phyloP scores from a whole-genome alignment of 345 rosid genomes.

The Lepidium africanum region DNA sequence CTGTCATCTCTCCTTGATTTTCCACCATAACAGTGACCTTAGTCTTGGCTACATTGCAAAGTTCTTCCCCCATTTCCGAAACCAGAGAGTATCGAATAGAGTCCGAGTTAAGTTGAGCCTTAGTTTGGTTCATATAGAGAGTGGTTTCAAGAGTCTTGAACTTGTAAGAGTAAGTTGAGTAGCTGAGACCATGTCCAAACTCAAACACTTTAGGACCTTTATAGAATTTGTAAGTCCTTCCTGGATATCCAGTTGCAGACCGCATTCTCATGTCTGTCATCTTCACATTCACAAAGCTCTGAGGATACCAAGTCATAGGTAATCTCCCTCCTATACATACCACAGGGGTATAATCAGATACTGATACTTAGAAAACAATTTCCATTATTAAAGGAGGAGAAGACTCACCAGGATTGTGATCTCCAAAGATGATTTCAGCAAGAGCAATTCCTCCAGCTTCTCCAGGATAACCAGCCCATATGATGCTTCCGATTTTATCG shows the following conservation, averaged over 20 bases:
- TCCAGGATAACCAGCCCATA: conserved; percentile 98
- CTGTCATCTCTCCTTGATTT: conserved; percentile 53
- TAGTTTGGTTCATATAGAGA: conserved; percentile 36
- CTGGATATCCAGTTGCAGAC: conserved; percentile 63
- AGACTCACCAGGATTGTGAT: conserved; percentile 75
- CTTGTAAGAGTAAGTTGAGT: conserved; percentile 53
- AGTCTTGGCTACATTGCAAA: conserved; percentile 40
- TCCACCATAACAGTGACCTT: conserved; percentile 40
- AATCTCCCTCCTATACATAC: conserved; percentile 66
- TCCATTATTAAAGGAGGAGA: not conserved
- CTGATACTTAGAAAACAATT: not conserved
- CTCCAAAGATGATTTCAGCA: conserved; percentile 81
- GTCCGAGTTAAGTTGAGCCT: conserved; percentile 15
- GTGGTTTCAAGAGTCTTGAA: conserved; percentile 24
- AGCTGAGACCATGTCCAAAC: conserved; percentile 79
- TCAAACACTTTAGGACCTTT: conserved; percentile 50
- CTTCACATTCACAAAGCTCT: conserved; percentile 48
- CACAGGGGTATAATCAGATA: not conserved
- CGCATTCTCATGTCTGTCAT: conserved; percentile 95
- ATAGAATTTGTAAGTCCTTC: conserved; percentile 84
- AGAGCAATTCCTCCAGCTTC: conserved; percentile 78
- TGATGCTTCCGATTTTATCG: conserved; percentile 52
- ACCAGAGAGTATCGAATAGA: conserved; percentile 24
- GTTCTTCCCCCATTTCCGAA: conserved; percentile 40
- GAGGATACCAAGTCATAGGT: conserved; percentile 88